These are phyloP conservation scores for Modicella reniformis DNA, from an alignment of 371 early-diverging fungal species.

Conservation along the genomic window DNA sequence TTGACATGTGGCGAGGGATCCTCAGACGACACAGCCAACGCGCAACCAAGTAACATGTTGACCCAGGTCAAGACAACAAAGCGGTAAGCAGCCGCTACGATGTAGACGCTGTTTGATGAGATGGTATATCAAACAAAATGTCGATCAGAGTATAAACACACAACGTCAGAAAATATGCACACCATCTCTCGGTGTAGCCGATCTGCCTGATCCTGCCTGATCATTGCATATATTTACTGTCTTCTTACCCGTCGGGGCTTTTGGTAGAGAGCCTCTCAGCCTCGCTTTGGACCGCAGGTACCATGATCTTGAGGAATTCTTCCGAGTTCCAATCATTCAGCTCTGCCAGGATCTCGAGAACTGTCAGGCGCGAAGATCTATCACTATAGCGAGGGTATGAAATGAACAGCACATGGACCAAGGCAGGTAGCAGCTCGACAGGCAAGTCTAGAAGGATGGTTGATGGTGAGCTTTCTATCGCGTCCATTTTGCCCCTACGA, in stretches of 20 bases:
- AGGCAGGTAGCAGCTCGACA: constrained; percentile 61
- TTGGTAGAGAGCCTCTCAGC: constrained; percentile 63
- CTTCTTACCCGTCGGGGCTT: constrained; percentile 61
- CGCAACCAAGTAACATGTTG: constrained; percentile 58
- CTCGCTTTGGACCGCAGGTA: constrained; percentile 64
- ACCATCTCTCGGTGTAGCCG: too few relatives aligned
- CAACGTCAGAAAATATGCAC: too few relatives aligned
- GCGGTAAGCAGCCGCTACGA: constrained; percentile 65
- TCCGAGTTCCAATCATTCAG: constrained; percentile 69
- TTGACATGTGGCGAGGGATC: constrained; percentile 43
- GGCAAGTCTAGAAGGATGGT: constrained; percentile 60
- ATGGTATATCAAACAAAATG: not conserved
- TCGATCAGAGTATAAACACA: not conserved
- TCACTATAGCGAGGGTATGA: constrained; percentile 74
- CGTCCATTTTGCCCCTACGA: not conserved
- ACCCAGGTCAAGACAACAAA: constrained; percentile 72
- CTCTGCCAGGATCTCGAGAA: constrained; percentile 69
- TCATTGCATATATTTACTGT: not conserved
- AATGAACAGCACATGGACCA: constrained; percentile 65
- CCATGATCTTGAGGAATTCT: constrained; percentile 64
- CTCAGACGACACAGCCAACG: constrained; percentile 46
- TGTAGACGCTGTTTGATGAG: constrained; percentile 52
- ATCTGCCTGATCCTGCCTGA: not conserved
- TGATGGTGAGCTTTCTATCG: constrained; percentile 1
- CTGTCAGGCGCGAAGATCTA: constrained; percentile 65